phyloP scores from a whole-genome alignment of 2,329 filamentous ascomycete species.

The Diaporthe capsici region DNA sequence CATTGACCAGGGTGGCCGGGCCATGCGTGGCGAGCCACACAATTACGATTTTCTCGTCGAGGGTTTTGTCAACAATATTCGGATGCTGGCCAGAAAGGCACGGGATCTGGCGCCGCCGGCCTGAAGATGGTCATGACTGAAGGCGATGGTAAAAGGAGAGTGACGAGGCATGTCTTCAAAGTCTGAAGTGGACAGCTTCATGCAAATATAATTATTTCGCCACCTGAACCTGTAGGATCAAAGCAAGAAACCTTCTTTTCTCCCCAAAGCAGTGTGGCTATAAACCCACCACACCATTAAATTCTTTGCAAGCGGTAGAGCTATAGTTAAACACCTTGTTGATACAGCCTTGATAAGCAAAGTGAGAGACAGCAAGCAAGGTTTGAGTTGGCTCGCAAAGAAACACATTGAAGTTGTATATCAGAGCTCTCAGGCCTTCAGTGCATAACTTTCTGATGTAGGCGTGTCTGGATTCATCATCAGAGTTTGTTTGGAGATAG shows the following conservation, averaged over 20 bases:
- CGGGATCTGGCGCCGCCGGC: constrained; percentile 28
- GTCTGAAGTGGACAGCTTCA: not conserved
- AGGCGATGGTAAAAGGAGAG: not conserved
- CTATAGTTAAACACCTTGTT: not conserved
- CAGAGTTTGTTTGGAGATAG: not conserved
- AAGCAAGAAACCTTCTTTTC: not conserved
- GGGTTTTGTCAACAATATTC: constrained; percentile 81
- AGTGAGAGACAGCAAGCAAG: not conserved
- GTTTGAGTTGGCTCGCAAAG: not conserved
- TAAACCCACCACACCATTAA: not conserved
- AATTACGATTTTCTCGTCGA: constrained; percentile 78
- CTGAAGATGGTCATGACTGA: not conserved
- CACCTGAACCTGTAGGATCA: not conserved
- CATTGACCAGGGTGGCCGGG: constrained; percentile 74
- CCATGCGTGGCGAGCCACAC: constrained; percentile 65
- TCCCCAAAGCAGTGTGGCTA: not conserved
- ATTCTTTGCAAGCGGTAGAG: not conserved
- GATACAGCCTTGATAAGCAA: not conserved
- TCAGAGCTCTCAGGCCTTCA: not conserved
- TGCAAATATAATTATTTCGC: not conserved
- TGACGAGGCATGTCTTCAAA: not conserved
- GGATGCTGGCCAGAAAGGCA: constrained; percentile 67
- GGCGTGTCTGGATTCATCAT: not conserved
- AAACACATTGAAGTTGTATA: not conserved
- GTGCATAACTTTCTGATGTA: not conserved